Evolutionary conservation across 345 rosid genomes (phyloP), one percentile per base, ranked within the genome.

Genomic region (Kandelia obovata): DNA sequence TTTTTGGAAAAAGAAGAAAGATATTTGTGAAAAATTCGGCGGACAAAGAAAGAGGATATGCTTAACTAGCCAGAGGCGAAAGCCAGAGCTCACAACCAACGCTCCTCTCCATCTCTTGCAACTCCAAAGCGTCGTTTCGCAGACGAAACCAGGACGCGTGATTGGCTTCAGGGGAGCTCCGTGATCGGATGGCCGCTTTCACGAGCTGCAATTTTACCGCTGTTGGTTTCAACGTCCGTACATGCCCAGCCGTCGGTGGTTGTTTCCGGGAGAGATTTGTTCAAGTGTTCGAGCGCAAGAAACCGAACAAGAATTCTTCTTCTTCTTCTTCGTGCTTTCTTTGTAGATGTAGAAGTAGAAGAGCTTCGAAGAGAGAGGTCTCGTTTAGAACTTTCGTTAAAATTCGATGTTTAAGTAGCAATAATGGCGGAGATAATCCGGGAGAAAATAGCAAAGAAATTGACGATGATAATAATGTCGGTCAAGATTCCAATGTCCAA

Each of bases 111-210:
- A 2, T 10, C 46, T 9, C 46, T 3, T 1, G 46, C 46, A 37
- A 2, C 46, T 37, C 13, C 11, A 1, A 37, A 43, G 17, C 49
- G 49, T 43, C 49, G 49, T 43, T 43, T 43, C 49, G 49, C 17
- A 13, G 49, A 13, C 19, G 49, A 13, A 43, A 43, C 49, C 49
- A 43, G 49, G 49, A 13, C 49, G 13, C 49, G 49, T 1, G 49
- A 0, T 43, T 11, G 49, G 49, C 49, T 43, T 43, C 49, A 0
- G 17, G 16, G 49, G 17, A 43, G 49, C 17, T 13, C 19, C 5
- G 49, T 43, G 5, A 27, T 75, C 69, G 68, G 47, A 89, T 89
- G 96, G 92, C 88, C 47, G 84, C 96, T 70, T 87, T 89, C 39
- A 74, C 86, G 28, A 85, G 85, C 85, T 83, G 75, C 65, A 84